A percentile compares a stretch with the other conserved stretches of the same genome.
phyloP scores from a whole-genome alignment of 1,284 basidiomycete species.

The Albatrellus sp. region DNA sequence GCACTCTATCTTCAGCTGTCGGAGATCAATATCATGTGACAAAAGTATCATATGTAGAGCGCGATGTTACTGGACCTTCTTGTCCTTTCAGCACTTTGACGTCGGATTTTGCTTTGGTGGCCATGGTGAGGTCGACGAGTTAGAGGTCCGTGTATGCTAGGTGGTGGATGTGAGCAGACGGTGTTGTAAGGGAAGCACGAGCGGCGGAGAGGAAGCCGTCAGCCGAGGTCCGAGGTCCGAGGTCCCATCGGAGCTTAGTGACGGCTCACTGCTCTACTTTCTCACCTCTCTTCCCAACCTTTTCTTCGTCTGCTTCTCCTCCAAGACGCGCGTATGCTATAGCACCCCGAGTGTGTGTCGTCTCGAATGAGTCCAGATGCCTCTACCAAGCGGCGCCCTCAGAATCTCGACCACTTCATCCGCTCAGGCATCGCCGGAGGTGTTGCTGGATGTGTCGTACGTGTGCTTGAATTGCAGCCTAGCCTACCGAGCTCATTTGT shows the following conservation, averaged over 20 bases:
- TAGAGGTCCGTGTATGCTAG: neutral
- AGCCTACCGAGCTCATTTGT: conserved; percentile 5
- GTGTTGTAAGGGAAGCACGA: neutral
- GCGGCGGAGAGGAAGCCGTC: neutral
- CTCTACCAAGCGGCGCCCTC: conserved; percentile 7
- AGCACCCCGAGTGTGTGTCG: neutral
- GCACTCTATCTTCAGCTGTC: conserved; percentile 56
- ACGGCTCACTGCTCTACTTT: too few species aligned
- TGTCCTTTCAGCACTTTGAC: conserved; percentile 56
- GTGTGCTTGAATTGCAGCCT: conserved; percentile 21
- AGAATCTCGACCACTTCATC: conserved; percentile 64
- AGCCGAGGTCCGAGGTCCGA: neutral
- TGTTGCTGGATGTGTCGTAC: conserved; percentile 84
- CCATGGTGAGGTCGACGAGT: conserved; percentile 15
- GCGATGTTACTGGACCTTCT: conserved; percentile 34
- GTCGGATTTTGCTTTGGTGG: conserved; percentile 35
- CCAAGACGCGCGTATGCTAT: neutral
- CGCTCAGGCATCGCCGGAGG: conserved; percentile 86
- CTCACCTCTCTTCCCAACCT: neutral
- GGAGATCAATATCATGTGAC: conserved; percentile 3
- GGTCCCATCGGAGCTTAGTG: neutral
- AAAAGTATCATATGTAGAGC: neutral
- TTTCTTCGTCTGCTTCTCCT: neutral
- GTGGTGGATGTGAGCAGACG: neutral
- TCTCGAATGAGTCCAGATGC: conserved; percentile 7